Evolutionary conservation across 192 early-diverging fungal genomes (phyloP), one percentile per base, ranked within the genome.

Genomic region (Umbelopsis sp.): DNA sequence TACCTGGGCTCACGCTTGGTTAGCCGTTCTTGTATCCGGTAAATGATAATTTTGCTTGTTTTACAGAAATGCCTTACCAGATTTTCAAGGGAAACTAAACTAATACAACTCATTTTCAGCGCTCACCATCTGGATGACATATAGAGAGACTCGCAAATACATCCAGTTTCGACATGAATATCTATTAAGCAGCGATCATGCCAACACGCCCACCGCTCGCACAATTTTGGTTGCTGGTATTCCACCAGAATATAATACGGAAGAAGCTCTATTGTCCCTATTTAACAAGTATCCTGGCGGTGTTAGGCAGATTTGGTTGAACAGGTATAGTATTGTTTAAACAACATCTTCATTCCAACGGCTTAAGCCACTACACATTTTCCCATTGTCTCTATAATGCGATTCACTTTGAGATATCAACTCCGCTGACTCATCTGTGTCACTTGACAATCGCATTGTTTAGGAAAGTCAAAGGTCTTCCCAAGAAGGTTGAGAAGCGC

Each of bases 201-300:
- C 64, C 13, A 64, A 75, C 10, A 76, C 76, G 7, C 80, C 84
- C 10, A 77, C 80, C 13, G 81, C 89, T 2, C 84, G 86, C 35
- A 92, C 92, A 2, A 78, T 95, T 3, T 84, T 92, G 49, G 85
- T 93, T 13, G 79, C 86, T 1, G 83, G 87, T n/a, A 83, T 97
- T 27, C 93, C 95, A 8, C 47, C 76, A 7, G 76, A 84, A n/a
- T 73, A 91, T 35, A 80, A 86, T 52, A 83, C 69, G 33, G 71
- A 82, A 13, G 64, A 81, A 37, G 47, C 81, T 4, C 76, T 94
- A 20, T 73, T 51, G 30, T 46, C 77, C 23, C 69, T 90, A 48
- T 91, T 91, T 64, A 74, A 84, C 64, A 66, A 75, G 69, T 91
- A 91, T 51, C 89, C 91, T 46, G 89, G 89, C n/a, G 90, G 90